Conservation (phyloP, 2,329 filamentous ascomycete species). For the Fusarium gaditjirri region DNA sequence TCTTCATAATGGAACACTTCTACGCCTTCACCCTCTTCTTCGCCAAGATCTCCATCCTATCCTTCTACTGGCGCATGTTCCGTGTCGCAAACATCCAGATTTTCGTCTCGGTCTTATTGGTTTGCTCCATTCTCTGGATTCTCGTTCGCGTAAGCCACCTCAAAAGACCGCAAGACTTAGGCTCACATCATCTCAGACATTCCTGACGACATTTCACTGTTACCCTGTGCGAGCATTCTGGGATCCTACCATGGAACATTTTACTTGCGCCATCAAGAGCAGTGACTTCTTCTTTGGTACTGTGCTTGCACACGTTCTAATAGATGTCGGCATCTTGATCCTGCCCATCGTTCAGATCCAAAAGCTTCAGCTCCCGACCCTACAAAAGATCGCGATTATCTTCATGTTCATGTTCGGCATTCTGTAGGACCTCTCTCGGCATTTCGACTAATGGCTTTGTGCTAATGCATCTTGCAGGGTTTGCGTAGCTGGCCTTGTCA, state of each 20-base stretch:
- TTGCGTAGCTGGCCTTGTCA: constrained; percentile 33
- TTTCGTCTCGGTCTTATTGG: constrained; percentile 40
- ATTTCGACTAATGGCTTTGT: accelerated
- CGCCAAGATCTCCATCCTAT: constrained; percentile 45
- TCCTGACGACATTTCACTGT: constrained; percentile 32
- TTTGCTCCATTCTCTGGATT: constrained; percentile 45
- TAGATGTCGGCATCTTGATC: constrained; percentile 46
- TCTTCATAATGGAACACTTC: constrained; percentile 43
- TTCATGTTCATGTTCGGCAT: constrained; percentile 46
- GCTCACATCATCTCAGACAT: constrained; percentile 1
- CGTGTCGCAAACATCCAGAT: constrained; percentile 40
- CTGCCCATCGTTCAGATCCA: constrained; percentile 45
- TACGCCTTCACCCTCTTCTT: constrained; percentile 47
- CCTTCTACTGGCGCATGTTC: constrained; percentile 50
- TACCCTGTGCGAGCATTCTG: constrained; percentile 31
- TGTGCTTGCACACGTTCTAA: constrained; percentile 41
- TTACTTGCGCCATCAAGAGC: constrained; percentile 43
- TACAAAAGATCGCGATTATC: constrained; percentile 40
- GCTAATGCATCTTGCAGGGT: constrained; percentile 15
- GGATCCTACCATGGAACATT: constrained; percentile 11
- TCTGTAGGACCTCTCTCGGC: constrained; percentile 29
- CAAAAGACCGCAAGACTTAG: accelerated
- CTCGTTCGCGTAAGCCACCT: constrained; percentile 34
- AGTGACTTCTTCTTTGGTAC: constrained; percentile 28
- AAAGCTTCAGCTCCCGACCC: constrained; percentile 40